phyloP scores from a whole-genome alignment of 2,329 filamentous ascomycete species.

The Colletotrichum tofieldiae region DNA sequence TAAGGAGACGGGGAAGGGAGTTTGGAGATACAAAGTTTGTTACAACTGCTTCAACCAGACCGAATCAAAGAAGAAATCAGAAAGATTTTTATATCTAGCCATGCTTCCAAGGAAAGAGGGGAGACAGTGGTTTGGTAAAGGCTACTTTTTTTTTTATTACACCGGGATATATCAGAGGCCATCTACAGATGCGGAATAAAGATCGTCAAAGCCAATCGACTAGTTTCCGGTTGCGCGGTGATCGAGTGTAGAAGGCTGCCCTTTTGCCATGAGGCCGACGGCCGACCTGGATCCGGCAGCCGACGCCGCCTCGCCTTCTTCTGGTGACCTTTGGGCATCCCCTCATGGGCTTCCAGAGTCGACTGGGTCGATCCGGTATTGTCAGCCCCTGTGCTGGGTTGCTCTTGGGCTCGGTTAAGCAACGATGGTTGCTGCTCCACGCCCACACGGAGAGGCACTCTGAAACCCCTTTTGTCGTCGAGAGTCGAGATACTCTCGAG shows the following conservation, averaged over 20 bases:
- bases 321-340: no score
- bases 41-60: constrained; percentile 13
- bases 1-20: neutral
- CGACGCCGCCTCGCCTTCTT: neutral
- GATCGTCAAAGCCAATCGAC: neutral
- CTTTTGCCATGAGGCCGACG: neutral
- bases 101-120: neutral
- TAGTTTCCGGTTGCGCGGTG: neutral
- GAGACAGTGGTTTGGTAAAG: neutral
- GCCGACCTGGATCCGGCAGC: neutral
- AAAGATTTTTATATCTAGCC: neutral
- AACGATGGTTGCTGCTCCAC: no score
- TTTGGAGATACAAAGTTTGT: constrained; percentile 6
- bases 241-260: neutral
- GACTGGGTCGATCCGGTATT: no score
- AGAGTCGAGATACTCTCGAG: no score
- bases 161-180: neutral
- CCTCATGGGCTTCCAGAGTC: no score
- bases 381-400: no score
- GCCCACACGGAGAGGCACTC: no score
- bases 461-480: no score
- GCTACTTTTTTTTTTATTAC: neutral
- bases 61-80: constrained; percentile 1
- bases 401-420: no score
- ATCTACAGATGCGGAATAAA: neutral